phyloP scores from a whole-genome alignment of 371 early-diverging fungal species.

The Dichotomocladium elegans region DNA sequence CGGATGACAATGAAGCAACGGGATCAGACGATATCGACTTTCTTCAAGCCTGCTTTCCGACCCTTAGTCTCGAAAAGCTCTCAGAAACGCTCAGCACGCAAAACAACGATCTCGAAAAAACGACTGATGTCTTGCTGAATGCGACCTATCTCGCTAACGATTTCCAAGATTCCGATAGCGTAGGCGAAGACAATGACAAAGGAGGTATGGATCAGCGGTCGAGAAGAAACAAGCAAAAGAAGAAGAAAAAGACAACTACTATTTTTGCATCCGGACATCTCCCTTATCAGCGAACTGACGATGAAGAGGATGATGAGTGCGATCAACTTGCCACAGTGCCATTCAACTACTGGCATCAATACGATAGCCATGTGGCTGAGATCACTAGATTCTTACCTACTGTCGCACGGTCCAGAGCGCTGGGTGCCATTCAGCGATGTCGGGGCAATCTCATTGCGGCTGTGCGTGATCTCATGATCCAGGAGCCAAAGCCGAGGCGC shows the following conservation, averaged over 20 bases:
- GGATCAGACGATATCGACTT: slow-evolving; percentile 20
- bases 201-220: not conserved
- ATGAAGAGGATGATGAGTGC: not conserved
- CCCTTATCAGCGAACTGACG: not conserved
- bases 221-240: not conserved
- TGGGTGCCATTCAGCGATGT: slow-evolving; percentile 11
- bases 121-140: slow-evolving; percentile 34
- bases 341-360: slow-evolving; percentile 40
- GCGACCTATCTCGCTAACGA: slow-evolving; percentile 17
- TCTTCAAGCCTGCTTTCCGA: slow-evolving; percentile 34
- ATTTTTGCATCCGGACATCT: slow-evolving; percentile 9
- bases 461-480: slow-evolving; percentile 8
- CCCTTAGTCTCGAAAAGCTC: slow-evolving; percentile 10
- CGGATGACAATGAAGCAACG: not conserved
- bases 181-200: not conserved
- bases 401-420: slow-evolving; percentile 1
- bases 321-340: slow-evolving; percentile 18
- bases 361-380: slow-evolving; percentile 12
- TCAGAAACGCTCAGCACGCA: slow-evolving; percentile 12
- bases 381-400: slow-evolving; percentile 16
- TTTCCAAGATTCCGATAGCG: not conserved
- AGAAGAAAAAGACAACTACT: slow-evolving; percentile 8
- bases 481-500: slow-evolving; percentile 14
- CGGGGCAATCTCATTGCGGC: slow-evolving; percentile 14
- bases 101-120: slow-evolving; percentile 31